Conservation (phyloP, 1,284 basidiomycete genomes). For the Anthracocystis walkeri region DNA sequence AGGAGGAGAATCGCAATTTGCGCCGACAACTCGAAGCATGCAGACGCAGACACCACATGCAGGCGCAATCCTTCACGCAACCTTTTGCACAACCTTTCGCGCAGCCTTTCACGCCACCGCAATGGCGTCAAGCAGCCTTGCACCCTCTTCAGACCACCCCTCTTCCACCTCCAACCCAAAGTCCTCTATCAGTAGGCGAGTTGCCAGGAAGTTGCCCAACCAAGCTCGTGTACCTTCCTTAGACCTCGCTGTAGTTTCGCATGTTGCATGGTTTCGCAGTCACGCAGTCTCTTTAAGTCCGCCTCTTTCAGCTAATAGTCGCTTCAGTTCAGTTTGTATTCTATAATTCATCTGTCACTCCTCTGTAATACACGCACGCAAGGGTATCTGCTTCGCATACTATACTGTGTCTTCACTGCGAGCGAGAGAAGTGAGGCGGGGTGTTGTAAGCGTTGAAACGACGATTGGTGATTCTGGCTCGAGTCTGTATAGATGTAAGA, state of each 20-base stretch:
- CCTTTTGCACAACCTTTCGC: not conserved
- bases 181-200: not conserved
- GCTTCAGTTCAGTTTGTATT: too few species aligned
- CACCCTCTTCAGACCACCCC: not conserved
- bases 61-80: not conserved
- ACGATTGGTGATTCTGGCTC: not conserved
- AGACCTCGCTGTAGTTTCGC: not conserved
- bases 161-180: not conserved
- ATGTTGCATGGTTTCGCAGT: not conserved
- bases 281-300: not conserved
- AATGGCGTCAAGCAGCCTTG: not conserved
- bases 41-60: not conserved
- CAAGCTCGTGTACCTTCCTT: not conserved
- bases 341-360: too few species aligned
- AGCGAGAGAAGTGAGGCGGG: too few species aligned
- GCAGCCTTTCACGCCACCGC: slow-evolving; percentile 1
- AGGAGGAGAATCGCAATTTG: slow-evolving; percentile 18
- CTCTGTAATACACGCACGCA: too few species aligned
- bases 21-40: slow-evolving; percentile 9
- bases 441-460: too few species aligned
- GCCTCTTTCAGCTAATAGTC: not conserved
- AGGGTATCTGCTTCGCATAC: too few species aligned
- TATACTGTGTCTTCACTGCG: too few species aligned
- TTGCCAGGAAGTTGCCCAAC: slow-evolving; percentile 4
- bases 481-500: not conserved